Percentiles rank a stretch among this genome's conserved stretches.
phyloP scores from a whole-genome alignment of 768 basidiomycete species.

The Lactarius indigo region DNA sequence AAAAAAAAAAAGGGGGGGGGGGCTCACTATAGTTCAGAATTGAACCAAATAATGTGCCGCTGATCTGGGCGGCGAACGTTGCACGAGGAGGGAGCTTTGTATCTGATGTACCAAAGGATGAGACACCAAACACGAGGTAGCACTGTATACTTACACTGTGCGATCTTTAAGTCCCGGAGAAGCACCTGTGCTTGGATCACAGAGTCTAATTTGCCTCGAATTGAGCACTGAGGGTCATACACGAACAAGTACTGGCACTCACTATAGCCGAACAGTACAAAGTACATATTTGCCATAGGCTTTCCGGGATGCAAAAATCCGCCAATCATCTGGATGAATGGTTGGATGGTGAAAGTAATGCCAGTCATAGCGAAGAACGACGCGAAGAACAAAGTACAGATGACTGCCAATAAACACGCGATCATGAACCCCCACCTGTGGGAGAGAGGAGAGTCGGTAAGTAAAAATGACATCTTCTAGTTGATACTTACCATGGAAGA shows the following conservation, averaged over 20 bases:
- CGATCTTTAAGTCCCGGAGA: constrained; percentile 47
- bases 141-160: constrained; percentile 34
- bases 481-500: constrained; percentile 40
- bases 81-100: constrained; percentile 48
- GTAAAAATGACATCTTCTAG: background rate
- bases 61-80: constrained; percentile 46
- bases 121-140: background rate
- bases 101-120: constrained; percentile 24
- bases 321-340: constrained; percentile 48
- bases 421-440: constrained; percentile 47
- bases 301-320: constrained; percentile 35
- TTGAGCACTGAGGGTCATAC: background rate
- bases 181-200: constrained; percentile 43
- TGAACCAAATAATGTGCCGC: constrained; percentile 46
- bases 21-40: constrained; percentile 35
- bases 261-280: constrained; percentile 49
- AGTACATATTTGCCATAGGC: constrained; percentile 37
- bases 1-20: no score
- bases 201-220: constrained; percentile 31
- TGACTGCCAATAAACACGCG: constrained; percentile 40
- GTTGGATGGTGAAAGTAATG: constrained; percentile 43
- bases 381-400: constrained; percentile 47
- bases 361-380: constrained; percentile 46
- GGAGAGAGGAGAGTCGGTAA: background rate
- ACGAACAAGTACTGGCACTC: background rate